Conservation (phyloP, 768 basidiomycete species). For the Trametes coccinea region DNA sequence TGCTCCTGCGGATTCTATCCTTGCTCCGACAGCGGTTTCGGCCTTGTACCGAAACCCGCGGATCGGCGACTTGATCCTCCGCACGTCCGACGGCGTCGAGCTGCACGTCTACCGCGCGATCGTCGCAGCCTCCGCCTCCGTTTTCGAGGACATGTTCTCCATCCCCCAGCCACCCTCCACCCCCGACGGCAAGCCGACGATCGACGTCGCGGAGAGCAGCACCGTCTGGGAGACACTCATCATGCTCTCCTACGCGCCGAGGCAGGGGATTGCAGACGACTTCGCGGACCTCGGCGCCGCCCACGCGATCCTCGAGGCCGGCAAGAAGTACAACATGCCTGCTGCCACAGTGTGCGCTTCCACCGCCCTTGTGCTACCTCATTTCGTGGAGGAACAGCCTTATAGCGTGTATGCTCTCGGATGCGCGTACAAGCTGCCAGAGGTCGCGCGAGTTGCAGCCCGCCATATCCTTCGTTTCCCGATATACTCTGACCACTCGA, state of each 20-base stretch:
- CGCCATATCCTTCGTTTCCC: not conserved
- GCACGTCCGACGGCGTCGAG: constrained; percentile 21
- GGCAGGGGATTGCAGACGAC: constrained; percentile 14
- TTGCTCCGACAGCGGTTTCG: no score
- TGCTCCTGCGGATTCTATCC: no score
- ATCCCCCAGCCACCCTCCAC: constrained; percentile 4
- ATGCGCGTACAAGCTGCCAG: not conserved
- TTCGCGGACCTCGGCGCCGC: not conserved
- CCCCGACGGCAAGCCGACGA: not conserved
- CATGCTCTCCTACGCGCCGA: constrained; percentile 23
- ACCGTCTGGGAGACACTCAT: constrained; percentile 24
- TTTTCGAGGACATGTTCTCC: constrained; percentile 19
- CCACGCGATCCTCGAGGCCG: constrained; percentile 12
- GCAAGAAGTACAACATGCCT: constrained; percentile 23
- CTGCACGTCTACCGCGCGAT: constrained; percentile 16
- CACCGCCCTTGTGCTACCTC: not conserved
- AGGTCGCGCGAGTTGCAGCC: not conserved
- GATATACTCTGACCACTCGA: not conserved
- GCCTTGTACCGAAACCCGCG: not conserved
- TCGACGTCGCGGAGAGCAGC: constrained; percentile 19
- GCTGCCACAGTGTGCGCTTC: not conserved
- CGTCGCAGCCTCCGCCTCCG: constrained; percentile 11
- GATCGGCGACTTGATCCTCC: constrained; percentile 13
- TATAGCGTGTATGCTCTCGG: constrained; percentile 4
- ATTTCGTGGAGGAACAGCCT: not conserved